Evolutionary conservation across 1,284 basidiomycete species (phyloP), one percentile per base, ranked within the genome.

Genomic region (Irpex rosettiformis): DNA sequence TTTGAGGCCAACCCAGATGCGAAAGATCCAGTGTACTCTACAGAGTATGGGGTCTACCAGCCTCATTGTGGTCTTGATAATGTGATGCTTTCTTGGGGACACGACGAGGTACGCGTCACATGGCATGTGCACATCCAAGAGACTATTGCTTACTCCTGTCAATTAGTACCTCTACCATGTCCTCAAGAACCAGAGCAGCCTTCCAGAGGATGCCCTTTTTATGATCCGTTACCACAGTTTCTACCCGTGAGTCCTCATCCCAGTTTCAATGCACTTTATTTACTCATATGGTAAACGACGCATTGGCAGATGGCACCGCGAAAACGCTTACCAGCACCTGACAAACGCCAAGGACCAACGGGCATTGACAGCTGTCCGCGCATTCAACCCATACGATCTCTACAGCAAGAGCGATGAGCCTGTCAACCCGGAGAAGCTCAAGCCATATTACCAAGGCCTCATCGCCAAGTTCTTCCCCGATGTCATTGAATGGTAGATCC

Each of bases 221-320:
- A 96, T 96, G 94, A 93, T 96, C 69, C 86, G 94, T 25, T 96
- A 93, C 73, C 94, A 96, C 77, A 92, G 89, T 66, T 96, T 96
- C 80, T 96, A 96, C 77, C 93, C 94, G 75, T 87, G 67, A 57
- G 81, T 40, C 29, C 57, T 30, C 27, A 30, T 62, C 54, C 33
- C 30, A n/a, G n/a, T n/a, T n/a, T n/a, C n/a, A n/a, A n/a, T n/a
- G n/a, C n/a, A n/a, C n/a, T n/a, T n/a, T n/a, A n/a, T n/a, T n/a
- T n/a, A n/a, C n/a, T n/a, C n/a, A n/a, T n/a, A n/a, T n/a, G n/a
- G 21, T 18, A 45, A 7, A 21, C 27, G 5, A n/a, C 21, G 55
- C 30, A 3, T 65, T n/a, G n/a, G n/a, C n/a, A 82, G 80, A n/a
- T 95, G 93, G 92, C 92, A 94, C 72, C 83, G 91, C 54, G 92